Evolutionary conservation across 352 stramenopile species (phyloP).

Genomic region (Phytopythium cucurbitacearum): DNA sequence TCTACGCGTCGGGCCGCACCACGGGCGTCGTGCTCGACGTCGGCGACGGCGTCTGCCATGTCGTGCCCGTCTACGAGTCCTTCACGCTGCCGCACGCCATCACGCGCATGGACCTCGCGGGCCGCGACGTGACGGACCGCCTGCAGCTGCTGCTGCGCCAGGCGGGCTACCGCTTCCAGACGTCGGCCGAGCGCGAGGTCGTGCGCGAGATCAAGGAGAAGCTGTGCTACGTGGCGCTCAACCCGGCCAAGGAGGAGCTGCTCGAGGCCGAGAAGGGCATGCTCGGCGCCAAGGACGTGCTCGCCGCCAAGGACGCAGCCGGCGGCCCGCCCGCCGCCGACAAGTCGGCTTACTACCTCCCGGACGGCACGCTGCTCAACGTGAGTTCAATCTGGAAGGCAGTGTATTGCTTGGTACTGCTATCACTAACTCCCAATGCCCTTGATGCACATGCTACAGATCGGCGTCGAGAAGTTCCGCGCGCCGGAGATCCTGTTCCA

Average conservation of each 20-base stretch:
- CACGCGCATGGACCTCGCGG: slow-evolving; percentile 75
- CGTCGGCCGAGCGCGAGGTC: slow-evolving; percentile 85
- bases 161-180: slow-evolving; percentile 85
- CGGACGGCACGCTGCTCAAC: slow-evolving; percentile 82
- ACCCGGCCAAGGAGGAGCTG: slow-evolving; percentile 80
- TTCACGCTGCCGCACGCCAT: slow-evolving; percentile 83
- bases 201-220: slow-evolving; percentile 89
- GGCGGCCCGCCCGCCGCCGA: slow-evolving; percentile 31
- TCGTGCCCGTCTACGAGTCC: slow-evolving; percentile 84
- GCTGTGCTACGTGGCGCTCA: slow-evolving; percentile 83
- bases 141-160: slow-evolving; percentile 73
- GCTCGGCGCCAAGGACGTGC: slow-evolving; percentile 44
- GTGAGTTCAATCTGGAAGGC: slow-evolving; percentile 17
- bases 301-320: slow-evolving; percentile 39
- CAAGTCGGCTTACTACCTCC: slow-evolving; percentile 73
- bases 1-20: slow-evolving; percentile 87
- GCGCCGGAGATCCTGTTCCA: slow-evolving; percentile 82
- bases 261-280: slow-evolving; percentile 66
- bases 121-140: slow-evolving; percentile 80
- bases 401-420: not conserved
- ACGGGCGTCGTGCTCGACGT: slow-evolving; percentile 86
- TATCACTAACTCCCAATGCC: slow-evolving; percentile 1
- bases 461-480: slow-evolving; percentile 78
- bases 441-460: slow-evolving; percentile 20
- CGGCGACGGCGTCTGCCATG: slow-evolving; percentile 84